Percentiles rank a stretch among this genome's conserved stretches.
Conservation (phyloP, 1,139 yeast species). For the Taphrina wiesneri region DNA sequence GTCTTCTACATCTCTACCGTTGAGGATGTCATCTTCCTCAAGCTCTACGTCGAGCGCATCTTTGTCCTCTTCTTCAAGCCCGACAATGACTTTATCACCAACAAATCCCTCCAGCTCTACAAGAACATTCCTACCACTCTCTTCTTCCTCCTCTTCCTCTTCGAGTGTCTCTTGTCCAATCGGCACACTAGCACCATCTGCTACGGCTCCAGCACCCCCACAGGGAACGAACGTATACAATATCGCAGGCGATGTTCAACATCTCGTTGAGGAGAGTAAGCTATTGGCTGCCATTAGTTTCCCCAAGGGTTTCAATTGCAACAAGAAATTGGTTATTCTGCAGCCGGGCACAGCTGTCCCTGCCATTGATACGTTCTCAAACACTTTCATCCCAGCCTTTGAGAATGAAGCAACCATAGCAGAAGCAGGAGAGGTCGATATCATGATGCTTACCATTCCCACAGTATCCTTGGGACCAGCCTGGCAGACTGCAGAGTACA, state of each 20-base stretch:
- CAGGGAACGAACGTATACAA: constrained; percentile 12
- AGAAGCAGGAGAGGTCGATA: constrained; percentile 5
- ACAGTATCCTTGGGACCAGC: constrained; percentile 2
- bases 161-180: constrained; percentile 4
- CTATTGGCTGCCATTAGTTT: constrained; percentile 14
- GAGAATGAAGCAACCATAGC: background rate
- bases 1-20: background rate
- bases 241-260: background rate
- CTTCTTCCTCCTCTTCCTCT: background rate
- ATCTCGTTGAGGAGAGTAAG: background rate
- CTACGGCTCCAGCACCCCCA: constrained; percentile 18
- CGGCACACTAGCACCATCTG: constrained; percentile 4
- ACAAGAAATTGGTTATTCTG: constrained; percentile 18
- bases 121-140: background rate
- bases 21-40: background rate
- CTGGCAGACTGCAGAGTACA: constrained; percentile 26
- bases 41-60: background rate
- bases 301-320: constrained; percentile 22
- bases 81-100: background rate
- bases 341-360: constrained; percentile 28
- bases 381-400: constrained; percentile 25
- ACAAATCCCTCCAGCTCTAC: background rate
- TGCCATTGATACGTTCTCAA: constrained; percentile 5
- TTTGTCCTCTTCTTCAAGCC: background rate
- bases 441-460: constrained; percentile 5